A percentile compares a stretch with the other conserved stretches of the same genome.
Evolutionary conservation across 495 filamentous ascomycete species (phyloP).

Genomic region (Hyaloscypha finlandica): DNA sequence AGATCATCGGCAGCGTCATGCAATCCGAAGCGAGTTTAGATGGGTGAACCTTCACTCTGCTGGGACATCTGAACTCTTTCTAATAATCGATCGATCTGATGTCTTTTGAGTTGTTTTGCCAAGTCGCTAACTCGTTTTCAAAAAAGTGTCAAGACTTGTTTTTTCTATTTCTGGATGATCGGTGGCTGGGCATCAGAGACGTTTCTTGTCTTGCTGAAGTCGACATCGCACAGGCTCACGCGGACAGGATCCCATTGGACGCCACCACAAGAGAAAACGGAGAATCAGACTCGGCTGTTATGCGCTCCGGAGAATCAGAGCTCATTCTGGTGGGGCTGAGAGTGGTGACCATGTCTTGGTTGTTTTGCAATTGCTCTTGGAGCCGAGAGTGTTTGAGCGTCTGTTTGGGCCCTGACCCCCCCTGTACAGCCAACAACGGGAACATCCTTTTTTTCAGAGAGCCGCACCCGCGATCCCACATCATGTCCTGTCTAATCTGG

Average conservation of each 20-base stretch:
- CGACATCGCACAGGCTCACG: neutral
- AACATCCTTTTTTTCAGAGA: neutral
- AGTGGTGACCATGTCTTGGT: neutral
- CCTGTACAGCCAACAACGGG: neutral
- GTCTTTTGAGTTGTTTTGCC: neutral
- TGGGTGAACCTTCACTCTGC: neutral
- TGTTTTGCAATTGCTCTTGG: constrained; percentile 13
- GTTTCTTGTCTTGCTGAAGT: constrained; percentile 3
- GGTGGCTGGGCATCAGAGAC: neutral
- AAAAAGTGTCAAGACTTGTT: constrained; percentile 7
- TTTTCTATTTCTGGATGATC: neutral
- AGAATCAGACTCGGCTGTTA: constrained; percentile 5
- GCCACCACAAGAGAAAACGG: neutral
- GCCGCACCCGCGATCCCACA: constrained; percentile 4
- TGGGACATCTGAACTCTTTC: neutral
- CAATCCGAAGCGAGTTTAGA: neutral
- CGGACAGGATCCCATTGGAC: neutral
- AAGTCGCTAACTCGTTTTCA: neutral
- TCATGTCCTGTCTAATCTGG: constrained; percentile 1
- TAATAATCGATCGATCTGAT: neutral
- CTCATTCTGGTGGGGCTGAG: neutral
- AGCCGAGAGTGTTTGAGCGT: constrained; percentile 28
- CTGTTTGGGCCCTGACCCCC: constrained; percentile 19
- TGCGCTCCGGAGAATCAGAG: neutral
- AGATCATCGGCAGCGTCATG: constrained; percentile 12